Evolutionary conservation across 306 rosid genomes (phyloP).

Genomic region (Cucumis cinereus): DNA sequence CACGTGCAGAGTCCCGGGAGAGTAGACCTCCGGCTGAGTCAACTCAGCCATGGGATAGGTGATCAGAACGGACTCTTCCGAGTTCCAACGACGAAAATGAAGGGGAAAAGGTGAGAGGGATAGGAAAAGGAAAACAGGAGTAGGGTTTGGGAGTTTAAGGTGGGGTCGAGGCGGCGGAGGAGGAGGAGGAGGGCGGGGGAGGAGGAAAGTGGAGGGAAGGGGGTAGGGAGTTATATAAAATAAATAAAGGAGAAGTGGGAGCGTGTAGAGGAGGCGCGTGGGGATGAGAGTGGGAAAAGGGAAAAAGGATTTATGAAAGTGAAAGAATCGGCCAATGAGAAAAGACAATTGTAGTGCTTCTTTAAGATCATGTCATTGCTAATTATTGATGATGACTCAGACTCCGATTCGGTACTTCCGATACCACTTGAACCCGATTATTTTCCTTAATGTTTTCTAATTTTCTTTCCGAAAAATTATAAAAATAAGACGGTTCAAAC

Average conservation of each 20-base stretch:
- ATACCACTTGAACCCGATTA: background rate
- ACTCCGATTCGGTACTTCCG: background rate
- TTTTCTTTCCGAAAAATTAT: too few species aligned
- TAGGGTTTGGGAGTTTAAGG: background rate
- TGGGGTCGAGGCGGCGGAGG: background rate
- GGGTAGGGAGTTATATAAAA: background rate
- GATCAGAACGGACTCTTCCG: background rate
- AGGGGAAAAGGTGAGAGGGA: background rate
- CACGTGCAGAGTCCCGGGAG: constrained; percentile 48
- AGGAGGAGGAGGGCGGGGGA: background rate
- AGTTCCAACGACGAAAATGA: background rate
- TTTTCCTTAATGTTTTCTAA: too few species aligned
- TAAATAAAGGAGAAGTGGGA: background rate
- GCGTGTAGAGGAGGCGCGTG: background rate
- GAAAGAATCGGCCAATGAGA: constrained; percentile 6
- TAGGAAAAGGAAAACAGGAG: too few species aligned
- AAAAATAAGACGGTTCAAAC: too few species aligned
- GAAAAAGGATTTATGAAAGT: background rate
- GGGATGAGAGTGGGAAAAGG: background rate
- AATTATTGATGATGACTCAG: background rate
- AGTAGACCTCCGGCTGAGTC: constrained; percentile 74
- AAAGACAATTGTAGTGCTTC: constrained; percentile 1
- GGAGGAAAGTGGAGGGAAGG: background rate
- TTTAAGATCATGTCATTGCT: background rate
- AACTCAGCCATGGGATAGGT: constrained; percentile 59